phyloP scores from a whole-genome alignment of 345 rosid species.

The Linum usitatissimum region DNA sequence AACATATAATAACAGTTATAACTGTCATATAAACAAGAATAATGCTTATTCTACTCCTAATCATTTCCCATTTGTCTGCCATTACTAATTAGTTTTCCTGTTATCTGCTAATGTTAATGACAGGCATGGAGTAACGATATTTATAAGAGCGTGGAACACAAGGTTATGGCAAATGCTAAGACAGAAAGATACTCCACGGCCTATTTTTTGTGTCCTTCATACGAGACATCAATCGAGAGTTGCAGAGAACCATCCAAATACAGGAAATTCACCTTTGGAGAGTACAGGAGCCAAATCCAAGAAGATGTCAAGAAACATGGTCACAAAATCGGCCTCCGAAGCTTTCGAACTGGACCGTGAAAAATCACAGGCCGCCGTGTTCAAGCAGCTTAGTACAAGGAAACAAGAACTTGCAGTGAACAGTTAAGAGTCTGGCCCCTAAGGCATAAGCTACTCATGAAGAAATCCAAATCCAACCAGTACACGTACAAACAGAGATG shows the following conservation, averaged over 20 bases:
- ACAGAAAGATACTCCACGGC: slow-evolving; percentile 49
- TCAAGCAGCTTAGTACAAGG: background rate
- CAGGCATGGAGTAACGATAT: slow-evolving; percentile 70
- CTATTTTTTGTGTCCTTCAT: slow-evolving; percentile 57
- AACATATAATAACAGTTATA: background rate
- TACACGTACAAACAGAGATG: background rate
- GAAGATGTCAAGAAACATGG: slow-evolving; percentile 49
- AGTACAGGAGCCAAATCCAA: slow-evolving; percentile 46
- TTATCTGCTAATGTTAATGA: background rate
- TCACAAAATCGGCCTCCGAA: slow-evolving; percentile 51
- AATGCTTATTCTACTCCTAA: background rate
- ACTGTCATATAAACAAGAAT: background rate
- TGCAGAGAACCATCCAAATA: slow-evolving; percentile 38
- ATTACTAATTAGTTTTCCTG: background rate
- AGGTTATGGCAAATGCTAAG: slow-evolving; percentile 36
- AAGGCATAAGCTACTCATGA: background rate
- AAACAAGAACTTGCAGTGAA: background rate
- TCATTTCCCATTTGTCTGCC: background rate
- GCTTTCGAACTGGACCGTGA: slow-evolving; percentile 17
- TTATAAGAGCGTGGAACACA: slow-evolving; percentile 58
- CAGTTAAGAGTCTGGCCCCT: background rate
- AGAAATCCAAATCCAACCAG: background rate
- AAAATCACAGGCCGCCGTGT: background rate
- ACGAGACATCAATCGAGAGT: slow-evolving; percentile 42
- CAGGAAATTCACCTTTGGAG: slow-evolving; percentile 50